Base-by-base conservation (phyloP, 2,329 filamentous ascomycete genomes). In the Cryphonectria japonica region DNA sequence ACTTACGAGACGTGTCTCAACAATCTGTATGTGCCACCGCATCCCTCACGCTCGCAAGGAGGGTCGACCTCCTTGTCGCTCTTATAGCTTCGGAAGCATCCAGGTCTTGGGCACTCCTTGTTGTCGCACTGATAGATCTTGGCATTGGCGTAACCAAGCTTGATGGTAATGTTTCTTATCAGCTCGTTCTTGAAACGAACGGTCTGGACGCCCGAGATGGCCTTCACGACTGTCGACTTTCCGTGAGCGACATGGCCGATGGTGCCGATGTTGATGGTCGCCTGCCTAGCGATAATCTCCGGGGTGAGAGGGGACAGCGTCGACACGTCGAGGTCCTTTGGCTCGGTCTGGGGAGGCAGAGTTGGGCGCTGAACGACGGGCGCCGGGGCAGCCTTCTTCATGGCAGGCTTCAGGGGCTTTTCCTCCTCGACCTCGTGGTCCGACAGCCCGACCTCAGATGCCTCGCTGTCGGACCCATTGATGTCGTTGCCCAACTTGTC, bases 91-190 rank as follows among this genome's bases (percentile, higher is more conserved):
- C 93, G 90, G 86, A 95, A 99, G 88, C 95, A 98, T 76, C 93
- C 95, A 75, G 96, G 96, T 78, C 96, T 89, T 72, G 96, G 96
- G 86, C 96, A 99, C 76, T 93, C 91, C 68, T 86, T 82, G 84
- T 93, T 98, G 83, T 98, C 94, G 83, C 96, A 99, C 88, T 98
- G 93, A 91, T 98, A 99, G 83, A 99, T 95, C 85, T 99, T 98
- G 78, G 96, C 96, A 83, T 99, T 99, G 82, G 96, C 96, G 83
- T 99, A 99, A 81, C 96, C 96, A 78, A 99, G 89, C 90, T 99
- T 99, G 87, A 99, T 99, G 79, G 96, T 99, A 80, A 99, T 99
- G 83, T 99, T 99, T 80, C 96, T 89, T 85, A 98, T 97, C 84
- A 98, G 86, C 85, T 99, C 96, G 86, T 98, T 99, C 92, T 99